Base-by-base conservation (phyloP, 192 early-diverging fungal genomes). In the Coemansia sp. region DNA sequence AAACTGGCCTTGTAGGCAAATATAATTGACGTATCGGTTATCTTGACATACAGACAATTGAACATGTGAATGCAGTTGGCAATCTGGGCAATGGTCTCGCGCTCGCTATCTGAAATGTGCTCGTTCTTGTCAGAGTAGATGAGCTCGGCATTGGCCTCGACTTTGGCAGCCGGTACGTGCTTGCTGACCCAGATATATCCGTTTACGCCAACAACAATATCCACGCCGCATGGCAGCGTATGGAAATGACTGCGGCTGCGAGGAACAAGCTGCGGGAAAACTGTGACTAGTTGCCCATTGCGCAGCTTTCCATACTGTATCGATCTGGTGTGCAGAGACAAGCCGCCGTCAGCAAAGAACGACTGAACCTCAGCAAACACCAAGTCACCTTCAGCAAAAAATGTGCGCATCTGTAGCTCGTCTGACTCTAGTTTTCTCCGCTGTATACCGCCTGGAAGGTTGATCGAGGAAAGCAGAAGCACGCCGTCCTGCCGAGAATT, bases 181-280 rank as follows among this genome's bases (percentile, higher is more conserved):
- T 96, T 96, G 82, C 89, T 86, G 25, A 97, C 89, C 93, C 93
- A 97, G 57, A 99, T 92, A 71, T 94, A 96, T 2, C 97, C 97
- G 65, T 99, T 99, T 30, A 99, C 73, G 18, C 97, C 97, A 31
- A 99, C 83, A 36, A 97, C 89, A 10, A 99, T 77, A 74, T 99
- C 91, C 32, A 99, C 91, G 28, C 96, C 94, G 63, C 92, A 96
- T 0, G 92, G 85, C 32, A 97, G 84, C n/a, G 88, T 82, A 60
- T 94, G 88, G 80, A 99, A 99, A 73, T 99, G 97, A 32, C 92
- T 92, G 75, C 96, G 96, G 52, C 91, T 92, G 29, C 97, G 90
- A 61, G 93, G 91, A 11, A 99, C 87, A 52, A 97, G 82, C 4
- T 88, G 87, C 32, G 95, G 91, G n/a, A 94, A 92, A 4, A 96